Evolutionary conservation across 208 protist species (phyloP).

Genomic region (Strigomonas culicis): DNA sequence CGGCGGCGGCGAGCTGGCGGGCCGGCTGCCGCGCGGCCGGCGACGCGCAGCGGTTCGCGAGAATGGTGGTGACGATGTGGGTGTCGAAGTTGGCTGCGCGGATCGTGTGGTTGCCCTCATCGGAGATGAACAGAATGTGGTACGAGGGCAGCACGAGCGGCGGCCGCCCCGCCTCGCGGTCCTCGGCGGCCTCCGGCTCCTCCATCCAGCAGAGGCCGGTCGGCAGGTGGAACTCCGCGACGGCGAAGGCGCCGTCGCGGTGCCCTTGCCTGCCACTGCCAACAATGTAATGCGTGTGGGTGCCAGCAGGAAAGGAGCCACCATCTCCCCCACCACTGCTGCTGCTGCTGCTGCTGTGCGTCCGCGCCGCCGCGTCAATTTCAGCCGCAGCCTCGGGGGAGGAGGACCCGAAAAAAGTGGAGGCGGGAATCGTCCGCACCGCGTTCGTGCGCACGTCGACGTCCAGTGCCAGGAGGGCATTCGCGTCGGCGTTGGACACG

Average conservation of each 20-base stretch:
- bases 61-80: constrained; percentile 35
- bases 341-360: too few relatives aligned
- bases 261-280: constrained; percentile 1
- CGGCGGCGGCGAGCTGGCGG: neutral
- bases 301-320: neutral
- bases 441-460: neutral
- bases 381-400: too few relatives aligned
- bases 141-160: neutral
- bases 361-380: too few relatives aligned
- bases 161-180: neutral
- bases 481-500: neutral
- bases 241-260: constrained; percentile 29
- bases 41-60: neutral
- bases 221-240: constrained; percentile 26
- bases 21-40: neutral
- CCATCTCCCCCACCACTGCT: too few relatives aligned
- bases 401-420: neutral
- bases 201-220: constrained; percentile 35
- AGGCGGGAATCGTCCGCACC: neutral
- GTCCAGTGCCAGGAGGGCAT: neutral
- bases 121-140: constrained; percentile 39
- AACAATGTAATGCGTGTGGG: neutral
- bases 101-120: constrained; percentile 37
- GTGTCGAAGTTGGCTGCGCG: constrained; percentile 31
- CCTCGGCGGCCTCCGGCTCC: constrained; percentile 1